Evolutionary conservation across 306 rosid species (phyloP), one percentile per base, ranked within the genome.

Genomic region (Corylus americana): DNA sequence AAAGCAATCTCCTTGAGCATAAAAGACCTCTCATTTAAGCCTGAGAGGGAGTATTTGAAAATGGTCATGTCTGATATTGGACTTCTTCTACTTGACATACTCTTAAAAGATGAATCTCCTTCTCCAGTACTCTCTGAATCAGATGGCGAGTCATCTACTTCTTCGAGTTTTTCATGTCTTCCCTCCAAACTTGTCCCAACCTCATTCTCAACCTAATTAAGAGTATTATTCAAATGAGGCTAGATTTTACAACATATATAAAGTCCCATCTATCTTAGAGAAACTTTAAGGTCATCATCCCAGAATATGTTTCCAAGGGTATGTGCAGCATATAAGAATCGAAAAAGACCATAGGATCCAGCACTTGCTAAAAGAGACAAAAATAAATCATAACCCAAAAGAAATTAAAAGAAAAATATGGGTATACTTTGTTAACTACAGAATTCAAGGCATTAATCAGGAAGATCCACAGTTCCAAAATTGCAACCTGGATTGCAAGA

Each of bases 1-100:
- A 77, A 50, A 64, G 91, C 92, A 82, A 95, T 91, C 83, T 95
- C 97, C 90, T 89, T 95, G 80, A 95, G 98, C 88, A 95, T 82
- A 57, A 87, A 92, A 68, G 91, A 87, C 84, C 86, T 95, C 87
- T 95, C 98, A 77, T 83, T 22, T 80, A 95, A 81, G 87, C 87
- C 83, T 45, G 96, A 93, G 77, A 95, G 85, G 83, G 92, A 90
- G 86, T 95, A 95, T 83, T 90, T 95, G 82, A 95, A 95, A 83
- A 92, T 77, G 71, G 89, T 85, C 74, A 82, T 81, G 77, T 95
- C 98, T 11, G 97, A 91, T 70, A 92, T 80, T 68, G 85, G 91
- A 80, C 82, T 91, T 85, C 82, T 79, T 80, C 83, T 83, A 81
- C 82, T 78, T 80, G 83, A 78, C 73, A 81, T 76, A 68, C 57